Conservation (phyloP, 192 early-diverging fungal genomes). For the Coemansia sp. region DNA sequence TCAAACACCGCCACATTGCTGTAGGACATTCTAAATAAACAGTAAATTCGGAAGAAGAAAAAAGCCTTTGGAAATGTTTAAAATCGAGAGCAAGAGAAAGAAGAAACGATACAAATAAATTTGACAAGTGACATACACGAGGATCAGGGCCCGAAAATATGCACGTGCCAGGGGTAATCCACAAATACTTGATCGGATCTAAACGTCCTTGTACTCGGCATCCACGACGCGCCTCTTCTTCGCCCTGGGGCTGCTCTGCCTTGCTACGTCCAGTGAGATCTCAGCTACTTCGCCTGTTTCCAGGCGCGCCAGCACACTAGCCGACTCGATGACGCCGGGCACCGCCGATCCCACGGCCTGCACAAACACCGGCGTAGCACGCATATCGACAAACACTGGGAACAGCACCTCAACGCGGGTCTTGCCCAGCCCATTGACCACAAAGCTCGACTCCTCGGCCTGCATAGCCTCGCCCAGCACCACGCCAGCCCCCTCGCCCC, state of each 20-base stretch:
- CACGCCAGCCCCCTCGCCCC: neutral
- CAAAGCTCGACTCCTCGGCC: slow-evolving; percentile 3
- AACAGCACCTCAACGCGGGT: slow-evolving; percentile 28
- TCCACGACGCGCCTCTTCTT: slow-evolving; percentile 14
- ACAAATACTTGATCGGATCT: neutral
- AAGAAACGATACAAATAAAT: neutral
- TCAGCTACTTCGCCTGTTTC: slow-evolving; percentile 21
- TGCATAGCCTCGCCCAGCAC: slow-evolving; percentile 37
- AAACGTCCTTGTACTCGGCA: slow-evolving; percentile 49
- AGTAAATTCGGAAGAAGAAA: neutral
- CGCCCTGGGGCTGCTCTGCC: neutral
- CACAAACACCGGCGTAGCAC: slow-evolving; percentile 26
- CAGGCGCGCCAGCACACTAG: slow-evolving; percentile 11
- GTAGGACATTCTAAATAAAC: neutral
- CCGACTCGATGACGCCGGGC: slow-evolving; percentile 6
- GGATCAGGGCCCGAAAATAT: neutral
- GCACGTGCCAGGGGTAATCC: neutral
- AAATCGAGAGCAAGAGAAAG: neutral
- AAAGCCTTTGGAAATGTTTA: neutral
- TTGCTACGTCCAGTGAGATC: neutral
- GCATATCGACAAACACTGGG: slow-evolving; percentile 29
- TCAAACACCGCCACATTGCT: slow-evolving; percentile 21
- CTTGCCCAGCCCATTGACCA: neutral
- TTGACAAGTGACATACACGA: neutral
- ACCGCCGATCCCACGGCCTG: slow-evolving; percentile 11